phyloP scores from a whole-genome alignment of 306 rosid genomes.

The Ziziphus jujuba region DNA sequence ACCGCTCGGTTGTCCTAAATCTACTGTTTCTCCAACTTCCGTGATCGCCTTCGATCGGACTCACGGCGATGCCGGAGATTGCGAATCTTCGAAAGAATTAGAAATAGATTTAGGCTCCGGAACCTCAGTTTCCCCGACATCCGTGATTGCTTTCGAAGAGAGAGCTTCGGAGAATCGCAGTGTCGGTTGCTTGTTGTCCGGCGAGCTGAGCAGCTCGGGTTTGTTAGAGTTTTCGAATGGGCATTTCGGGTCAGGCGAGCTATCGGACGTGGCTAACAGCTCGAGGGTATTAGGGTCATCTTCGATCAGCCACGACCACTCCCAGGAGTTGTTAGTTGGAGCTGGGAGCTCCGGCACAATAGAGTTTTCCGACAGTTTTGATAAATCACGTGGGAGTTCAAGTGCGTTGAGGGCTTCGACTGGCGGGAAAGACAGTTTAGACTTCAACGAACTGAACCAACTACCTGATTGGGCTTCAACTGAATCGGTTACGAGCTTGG shows the following conservation, averaged over 20 bases:
- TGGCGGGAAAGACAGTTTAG: constrained; percentile 63
- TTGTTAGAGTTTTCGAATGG: constrained; percentile 71
- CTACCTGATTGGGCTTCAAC: constrained; percentile 75
- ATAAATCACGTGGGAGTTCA: constrained; percentile 50
- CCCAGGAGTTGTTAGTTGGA: constrained; percentile 49
- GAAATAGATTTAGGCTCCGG: constrained; percentile 39
- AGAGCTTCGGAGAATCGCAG: constrained; percentile 38
- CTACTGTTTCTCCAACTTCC: constrained; percentile 77
- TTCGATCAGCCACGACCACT: constrained; percentile 46
- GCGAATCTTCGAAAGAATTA: constrained; percentile 35
- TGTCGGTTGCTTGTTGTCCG: constrained; percentile 50
- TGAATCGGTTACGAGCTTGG: constrained; percentile 79
- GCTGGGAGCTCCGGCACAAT: constrained; percentile 48
- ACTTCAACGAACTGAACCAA: constrained; percentile 56
- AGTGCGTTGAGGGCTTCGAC: constrained; percentile 44
- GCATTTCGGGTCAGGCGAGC: constrained; percentile 62
- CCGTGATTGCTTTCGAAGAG: constrained; percentile 74
- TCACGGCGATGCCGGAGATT: constrained; percentile 32
- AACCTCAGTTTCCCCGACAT: constrained; percentile 66
- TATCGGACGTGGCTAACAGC: constrained; percentile 53
- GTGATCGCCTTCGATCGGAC: constrained; percentile 61
- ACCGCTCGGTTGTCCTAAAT: constrained; percentile 30
- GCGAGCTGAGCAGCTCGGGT: constrained; percentile 83
- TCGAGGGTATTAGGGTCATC: constrained; percentile 49
- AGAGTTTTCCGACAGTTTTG: constrained; percentile 54